Percentiles rank a stretch among this genome's conserved stretches.
These are phyloP conservation scores for Ustilago nuda DNA, from an alignment of 1,284 basidiomycete species.

Conservation along the genomic window DNA sequence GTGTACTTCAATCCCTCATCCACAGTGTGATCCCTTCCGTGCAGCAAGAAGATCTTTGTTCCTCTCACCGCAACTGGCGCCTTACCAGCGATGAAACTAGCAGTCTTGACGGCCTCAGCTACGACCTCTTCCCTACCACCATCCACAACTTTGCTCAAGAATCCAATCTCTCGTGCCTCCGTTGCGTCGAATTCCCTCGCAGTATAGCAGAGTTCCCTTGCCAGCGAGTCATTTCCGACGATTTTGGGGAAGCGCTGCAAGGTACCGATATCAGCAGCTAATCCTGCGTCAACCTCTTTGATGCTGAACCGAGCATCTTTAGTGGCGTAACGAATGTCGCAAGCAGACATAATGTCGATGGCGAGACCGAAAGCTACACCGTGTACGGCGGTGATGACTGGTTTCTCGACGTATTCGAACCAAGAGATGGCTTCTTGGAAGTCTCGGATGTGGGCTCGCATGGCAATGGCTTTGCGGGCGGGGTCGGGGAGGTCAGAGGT, in stretches of 20 bases:
- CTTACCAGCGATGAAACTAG: conserved; percentile 78
- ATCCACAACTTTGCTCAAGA: conserved; percentile 80
- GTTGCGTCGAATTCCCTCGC: conserved; percentile 78
- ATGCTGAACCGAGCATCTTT: conserved; percentile 78
- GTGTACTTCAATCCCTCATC: conserved; percentile 83
- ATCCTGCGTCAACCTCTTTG: conserved; percentile 89
- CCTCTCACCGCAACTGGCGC: conserved; percentile 83
- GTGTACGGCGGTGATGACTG: conserved; percentile 86
- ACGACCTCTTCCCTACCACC: conserved; percentile 75
- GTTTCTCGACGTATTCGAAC: conserved; percentile 78
- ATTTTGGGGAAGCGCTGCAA: conserved; percentile 86
- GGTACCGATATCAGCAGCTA: conserved; percentile 90
- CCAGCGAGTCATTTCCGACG: conserved; percentile 81
- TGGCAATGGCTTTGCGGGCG: conserved; percentile 57
- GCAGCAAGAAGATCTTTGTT: conserved; percentile 81
- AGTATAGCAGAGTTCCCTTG: conserved; percentile 83
- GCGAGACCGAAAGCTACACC: conserved; percentile 82
- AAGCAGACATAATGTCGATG: conserved; percentile 79
- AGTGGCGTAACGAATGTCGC: conserved; percentile 83
- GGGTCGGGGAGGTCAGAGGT: conserved; percentile 51
- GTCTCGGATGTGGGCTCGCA: conserved; percentile 63
- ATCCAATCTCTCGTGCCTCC: conserved; percentile 80
- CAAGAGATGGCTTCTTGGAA: conserved; percentile 66
- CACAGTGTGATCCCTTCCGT: conserved; percentile 82
- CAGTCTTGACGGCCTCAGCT: conserved; percentile 77